Evolutionary conservation across 257 asterid genomes (phyloP), one percentile per base, ranked within the genome.

Genomic region (Lycium ferocissimum): DNA sequence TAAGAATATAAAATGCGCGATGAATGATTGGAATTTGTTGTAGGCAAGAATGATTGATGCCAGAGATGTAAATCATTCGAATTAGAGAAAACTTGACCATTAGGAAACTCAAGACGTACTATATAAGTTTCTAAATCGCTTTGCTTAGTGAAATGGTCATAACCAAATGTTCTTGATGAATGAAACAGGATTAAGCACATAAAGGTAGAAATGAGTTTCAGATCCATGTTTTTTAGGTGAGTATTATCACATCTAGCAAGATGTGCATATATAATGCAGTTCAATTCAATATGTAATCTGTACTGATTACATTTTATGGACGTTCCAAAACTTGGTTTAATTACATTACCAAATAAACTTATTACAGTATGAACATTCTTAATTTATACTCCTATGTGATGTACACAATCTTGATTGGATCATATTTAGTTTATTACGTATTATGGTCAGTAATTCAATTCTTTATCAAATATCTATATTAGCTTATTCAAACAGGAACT

Each of bases 21-120:
- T 22, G 70, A 37, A 7, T 80, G 51, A 80, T 35, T 57, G 15
- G 1, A 53, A 59, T 15, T 56, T 56, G 2, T n/a, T 56, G 2
- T n/a, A 26, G 83, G 54, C 33, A 80, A 80, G 35, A 80, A 80
- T 2, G 83, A 80, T 53, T 80, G 83, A 80, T 80, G 66, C 70
- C 15, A 80, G 53, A 70, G 33, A 70, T 17, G 54, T 14, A 70
- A 70, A 14, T 38, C 78, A 1, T 70, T 38, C 0, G 78, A 70
- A 70, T n/a, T 70, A 0, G 78, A 70, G 53, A 38, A 0, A 38
- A 8, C 0, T 70, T 70, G 78, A 70, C 8, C 14, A 15, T 8
- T 6, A 3, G 45, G 53, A 38, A 15, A 8, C 10, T 70, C 53
- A 70, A 70, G 78, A 17, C 17, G 79, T 40, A 70, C 3, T 70